Evolutionary conservation across 768 basidiomycete genomes (phyloP).

Genomic region (Sistotremastrum niveocremeum): DNA sequence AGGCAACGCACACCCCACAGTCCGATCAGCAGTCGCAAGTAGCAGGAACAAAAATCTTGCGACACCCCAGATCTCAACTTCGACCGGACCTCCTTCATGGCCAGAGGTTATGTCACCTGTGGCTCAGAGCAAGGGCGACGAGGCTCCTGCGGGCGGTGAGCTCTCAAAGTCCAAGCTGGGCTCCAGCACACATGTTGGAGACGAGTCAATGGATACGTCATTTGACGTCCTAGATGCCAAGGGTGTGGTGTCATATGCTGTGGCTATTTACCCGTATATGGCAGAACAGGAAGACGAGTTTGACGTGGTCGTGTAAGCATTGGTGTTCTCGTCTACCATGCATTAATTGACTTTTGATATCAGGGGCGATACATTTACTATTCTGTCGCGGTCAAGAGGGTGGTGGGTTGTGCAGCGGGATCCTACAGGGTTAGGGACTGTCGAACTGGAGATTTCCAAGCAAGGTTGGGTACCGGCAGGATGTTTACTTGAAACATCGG

Average conservation of each 20-base stretch:
- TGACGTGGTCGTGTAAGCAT: constrained; percentile 83
- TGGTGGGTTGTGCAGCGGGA: constrained; percentile 99
- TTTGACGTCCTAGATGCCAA: constrained; percentile 3
- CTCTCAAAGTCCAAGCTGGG: constrained; percentile 22
- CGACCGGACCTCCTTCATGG: constrained; percentile 56
- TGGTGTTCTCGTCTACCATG: constrained; percentile 4
- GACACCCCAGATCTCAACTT: constrained; percentile 39
- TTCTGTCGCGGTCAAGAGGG: constrained; percentile 85
- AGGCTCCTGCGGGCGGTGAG: constrained; percentile 19
- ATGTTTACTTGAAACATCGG: constrained; percentile 84
- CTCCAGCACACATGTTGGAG: constrained; percentile 8
- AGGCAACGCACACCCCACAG: not conserved
- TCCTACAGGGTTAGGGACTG: constrained; percentile 66
- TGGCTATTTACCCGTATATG: constrained; percentile 98
- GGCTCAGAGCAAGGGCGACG: constrained; percentile 33
- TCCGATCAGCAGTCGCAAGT: not conserved
- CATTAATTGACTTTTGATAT: not conserved
- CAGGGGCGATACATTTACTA: constrained; percentile 89
- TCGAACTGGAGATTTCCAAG: constrained; percentile 62
- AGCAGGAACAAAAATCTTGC: constrained; percentile 16
- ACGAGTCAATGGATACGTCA: constrained; percentile 10
- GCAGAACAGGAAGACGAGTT: constrained; percentile 98
- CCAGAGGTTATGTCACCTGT: constrained; percentile 58
- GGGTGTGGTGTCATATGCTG: constrained; percentile 73
- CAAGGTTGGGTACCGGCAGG: constrained; percentile 98